phyloP scores from a whole-genome alignment of 208 protist species.

The Acanthamoeba healyi region DNA sequence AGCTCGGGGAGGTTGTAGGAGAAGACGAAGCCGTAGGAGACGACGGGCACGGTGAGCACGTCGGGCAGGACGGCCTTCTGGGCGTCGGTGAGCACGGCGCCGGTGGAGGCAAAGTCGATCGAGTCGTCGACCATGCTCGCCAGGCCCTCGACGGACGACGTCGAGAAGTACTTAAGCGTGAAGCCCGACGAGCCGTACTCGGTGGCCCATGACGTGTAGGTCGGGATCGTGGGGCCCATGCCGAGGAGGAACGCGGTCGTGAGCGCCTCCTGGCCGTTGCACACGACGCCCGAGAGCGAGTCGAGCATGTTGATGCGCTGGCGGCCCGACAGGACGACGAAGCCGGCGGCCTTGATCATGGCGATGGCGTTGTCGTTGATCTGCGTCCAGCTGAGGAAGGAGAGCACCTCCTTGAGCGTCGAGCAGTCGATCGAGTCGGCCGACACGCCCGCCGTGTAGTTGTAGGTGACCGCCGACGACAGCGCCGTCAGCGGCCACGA shows the following conservation, averaged over 20 bases:
- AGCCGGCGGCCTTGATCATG: background rate
- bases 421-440: background rate
- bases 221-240: slow-evolving; percentile 7
- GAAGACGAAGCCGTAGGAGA: slow-evolving; percentile 16
- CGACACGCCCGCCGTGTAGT: background rate
- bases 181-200: slow-evolving; percentile 47
- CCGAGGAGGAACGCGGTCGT: slow-evolving; percentile 30
- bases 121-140: background rate
- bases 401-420: slow-evolving; percentile 4
- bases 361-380: slow-evolving; percentile 2
- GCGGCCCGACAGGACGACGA: background rate
- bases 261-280: slow-evolving; percentile 28
- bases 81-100: background rate
- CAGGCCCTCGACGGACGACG: background rate
- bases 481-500: background rate
- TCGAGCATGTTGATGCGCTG: slow-evolving; percentile 40
- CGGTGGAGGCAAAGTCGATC: slow-evolving; percentile 9
- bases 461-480: background rate
- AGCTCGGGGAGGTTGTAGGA: slow-evolving; percentile 39
- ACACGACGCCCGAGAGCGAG: background rate
- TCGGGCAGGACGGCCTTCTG: slow-evolving; percentile 6
- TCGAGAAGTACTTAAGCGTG: slow-evolving; percentile 15
- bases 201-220: slow-evolving; percentile 26
- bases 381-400: slow-evolving; percentile 1
- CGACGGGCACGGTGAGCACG: background rate